Evolutionary conservation across 2,329 filamentous ascomycete species (phyloP).

Genomic region (Pestalotiopsis sp.): DNA sequence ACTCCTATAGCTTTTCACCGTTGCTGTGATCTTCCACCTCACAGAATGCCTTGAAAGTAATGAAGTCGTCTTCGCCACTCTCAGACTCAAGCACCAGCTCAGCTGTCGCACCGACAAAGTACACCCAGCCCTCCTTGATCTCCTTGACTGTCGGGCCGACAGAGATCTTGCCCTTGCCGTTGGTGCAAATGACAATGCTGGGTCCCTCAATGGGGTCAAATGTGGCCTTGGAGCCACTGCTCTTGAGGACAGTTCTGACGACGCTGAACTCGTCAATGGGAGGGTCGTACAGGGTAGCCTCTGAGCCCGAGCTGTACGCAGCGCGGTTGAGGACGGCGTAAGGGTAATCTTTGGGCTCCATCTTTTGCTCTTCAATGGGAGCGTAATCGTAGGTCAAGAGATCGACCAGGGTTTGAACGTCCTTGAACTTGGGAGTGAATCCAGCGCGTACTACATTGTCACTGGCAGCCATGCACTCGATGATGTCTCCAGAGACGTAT

Average conservation of each 20-base stretch:
- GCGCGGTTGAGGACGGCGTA: slow-evolving; percentile 81
- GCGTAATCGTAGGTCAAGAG: slow-evolving; percentile 97
- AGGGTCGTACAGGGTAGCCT: slow-evolving; percentile 81
- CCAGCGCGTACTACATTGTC: slow-evolving; percentile 98
- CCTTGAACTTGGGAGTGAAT: slow-evolving; percentile 98
- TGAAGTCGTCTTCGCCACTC: slow-evolving; percentile 68
- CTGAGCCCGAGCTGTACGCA: slow-evolving; percentile 78
- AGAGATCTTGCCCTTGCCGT: slow-evolving; percentile 78
- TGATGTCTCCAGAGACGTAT: slow-evolving; percentile 90
- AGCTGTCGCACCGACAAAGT: slow-evolving; percentile 86
- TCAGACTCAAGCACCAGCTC: slow-evolving; percentile 77
- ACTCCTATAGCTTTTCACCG: slow-evolving; percentile 20
- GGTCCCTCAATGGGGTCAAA: slow-evolving; percentile 88
- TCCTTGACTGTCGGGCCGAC: slow-evolving; percentile 82
- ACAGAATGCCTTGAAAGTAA: slow-evolving; percentile 92
- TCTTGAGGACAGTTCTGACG: slow-evolving; percentile 75
- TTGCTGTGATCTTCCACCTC: slow-evolving; percentile 65
- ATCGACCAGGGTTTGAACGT: slow-evolving; percentile 82
- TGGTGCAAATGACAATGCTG: slow-evolving; percentile 90
- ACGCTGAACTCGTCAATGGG: slow-evolving; percentile 97
- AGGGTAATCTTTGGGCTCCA: slow-evolving; percentile 82
- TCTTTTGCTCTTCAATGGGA: slow-evolving; percentile 93
- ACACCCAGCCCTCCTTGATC: slow-evolving; percentile 73
- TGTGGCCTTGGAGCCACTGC: slow-evolving; percentile 75
- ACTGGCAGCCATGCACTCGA: slow-evolving; percentile 99